phyloP scores from a whole-genome alignment of 1,284 basidiomycete genomes.

The Irpex sp. region DNA sequence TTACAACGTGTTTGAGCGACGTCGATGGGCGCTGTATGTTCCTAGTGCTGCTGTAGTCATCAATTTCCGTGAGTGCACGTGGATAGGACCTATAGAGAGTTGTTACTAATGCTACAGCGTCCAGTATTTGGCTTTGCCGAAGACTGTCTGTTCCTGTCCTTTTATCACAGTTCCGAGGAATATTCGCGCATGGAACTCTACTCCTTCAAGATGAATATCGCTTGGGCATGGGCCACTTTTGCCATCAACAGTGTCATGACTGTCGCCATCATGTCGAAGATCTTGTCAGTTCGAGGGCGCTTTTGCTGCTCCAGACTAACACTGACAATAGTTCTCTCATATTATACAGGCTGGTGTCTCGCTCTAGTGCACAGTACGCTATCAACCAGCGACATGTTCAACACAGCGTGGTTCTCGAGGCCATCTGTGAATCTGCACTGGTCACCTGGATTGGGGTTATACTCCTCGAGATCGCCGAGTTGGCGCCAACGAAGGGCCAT shows the following conservation, averaged over 20 bases:
- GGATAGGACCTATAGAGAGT: neutral
- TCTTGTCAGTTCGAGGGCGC: conserved; percentile 21
- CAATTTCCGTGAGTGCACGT: conserved; percentile 21
- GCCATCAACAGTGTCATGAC: conserved; percentile 27
- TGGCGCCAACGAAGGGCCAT: conserved; percentile 26
- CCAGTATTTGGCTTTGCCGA: conserved; percentile 30
- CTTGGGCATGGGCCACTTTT: conserved; percentile 34
- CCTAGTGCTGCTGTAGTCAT: conserved; percentile 22
- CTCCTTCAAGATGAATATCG: conserved; percentile 26
- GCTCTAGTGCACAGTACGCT: neutral
- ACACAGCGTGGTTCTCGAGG: conserved; percentile 20
- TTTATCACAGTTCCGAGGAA: conserved; percentile 15
- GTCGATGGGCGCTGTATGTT: conserved; percentile 28
- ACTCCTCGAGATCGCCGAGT: conserved; percentile 25
- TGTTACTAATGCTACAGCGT: neutral
- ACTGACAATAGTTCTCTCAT: neutral
- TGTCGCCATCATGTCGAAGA: conserved; percentile 24
- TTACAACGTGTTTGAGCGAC: conserved; percentile 25
- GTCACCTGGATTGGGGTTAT: conserved; percentile 32
- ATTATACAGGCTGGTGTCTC: neutral
- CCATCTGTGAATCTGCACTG: conserved; percentile 28
- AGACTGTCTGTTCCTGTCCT: conserved; percentile 24
- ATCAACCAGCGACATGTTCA: neutral
- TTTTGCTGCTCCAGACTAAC: neutral
- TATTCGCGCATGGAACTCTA: neutral